These are phyloP conservation scores for Hibiscus tridactylites DNA, from an alignment of 345 rosid species.

Conservation along the genomic window DNA sequence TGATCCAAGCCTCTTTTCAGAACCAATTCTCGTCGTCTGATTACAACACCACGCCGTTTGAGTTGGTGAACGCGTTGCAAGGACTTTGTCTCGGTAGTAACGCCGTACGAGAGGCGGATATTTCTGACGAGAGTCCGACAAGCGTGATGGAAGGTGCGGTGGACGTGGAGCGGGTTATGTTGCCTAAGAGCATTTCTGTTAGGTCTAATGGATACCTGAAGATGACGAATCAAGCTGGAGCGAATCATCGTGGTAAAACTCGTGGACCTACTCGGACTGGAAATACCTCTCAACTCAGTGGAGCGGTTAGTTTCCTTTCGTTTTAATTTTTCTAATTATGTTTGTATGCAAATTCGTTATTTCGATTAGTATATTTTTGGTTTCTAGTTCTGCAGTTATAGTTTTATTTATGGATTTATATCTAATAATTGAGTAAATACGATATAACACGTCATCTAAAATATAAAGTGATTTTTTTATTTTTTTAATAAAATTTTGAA, in stretches of 20 bases:
- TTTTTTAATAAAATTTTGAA: too few relatives aligned
- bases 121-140: constrained; percentile 32
- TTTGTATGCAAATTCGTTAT: neutral
- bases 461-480: too few relatives aligned
- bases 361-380: neutral
- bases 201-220: constrained; percentile 42
- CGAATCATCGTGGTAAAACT: neutral
- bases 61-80: constrained; percentile 18
- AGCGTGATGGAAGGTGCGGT: constrained; percentile 26
- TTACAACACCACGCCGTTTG: constrained; percentile 18
- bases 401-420: too few relatives aligned
- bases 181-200: constrained; percentile 50
- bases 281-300: constrained; percentile 6
- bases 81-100: constrained; percentile 12
- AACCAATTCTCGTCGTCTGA: constrained; percentile 16
- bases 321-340: neutral
- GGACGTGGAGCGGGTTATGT: constrained; percentile 25
- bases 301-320: neutral
- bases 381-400: too few relatives aligned
- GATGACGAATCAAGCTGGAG: constrained; percentile 7
- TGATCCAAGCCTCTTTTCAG: constrained; percentile 25
- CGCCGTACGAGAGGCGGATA: constrained; percentile 14
- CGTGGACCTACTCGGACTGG: constrained; percentile 6
- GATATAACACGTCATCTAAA: too few relatives aligned
- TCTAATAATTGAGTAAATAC: too few relatives aligned